Conservation (phyloP, 2,329 filamentous ascomycete genomes). For the Pseudogymnoascus sp. region DNA sequence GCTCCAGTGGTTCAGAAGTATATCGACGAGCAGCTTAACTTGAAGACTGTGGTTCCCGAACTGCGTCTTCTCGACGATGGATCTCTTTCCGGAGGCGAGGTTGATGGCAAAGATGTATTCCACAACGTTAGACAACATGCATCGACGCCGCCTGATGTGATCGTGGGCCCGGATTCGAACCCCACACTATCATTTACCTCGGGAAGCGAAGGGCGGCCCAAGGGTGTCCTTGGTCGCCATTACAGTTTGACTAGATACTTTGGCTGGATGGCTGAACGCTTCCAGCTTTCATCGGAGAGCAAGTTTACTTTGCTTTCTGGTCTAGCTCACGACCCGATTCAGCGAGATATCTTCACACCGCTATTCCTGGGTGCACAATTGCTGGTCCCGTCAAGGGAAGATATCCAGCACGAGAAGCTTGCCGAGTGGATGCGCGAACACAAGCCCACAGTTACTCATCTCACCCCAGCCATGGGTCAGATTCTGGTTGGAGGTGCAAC, state of each 20-base stretch:
- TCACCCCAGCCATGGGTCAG: constrained; percentile 95
- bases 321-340: constrained; percentile 69
- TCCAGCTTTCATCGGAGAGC: constrained; percentile 63
- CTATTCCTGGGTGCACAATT: constrained; percentile 77
- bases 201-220: constrained; percentile 71
- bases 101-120: constrained; percentile 62
- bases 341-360: constrained; percentile 79
- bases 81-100: constrained; percentile 58
- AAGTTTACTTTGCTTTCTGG: constrained; percentile 78
- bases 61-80: constrained; percentile 68
- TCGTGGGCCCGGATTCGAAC: constrained; percentile 79
- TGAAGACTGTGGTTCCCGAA: constrained; percentile 69
- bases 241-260: constrained; percentile 83
- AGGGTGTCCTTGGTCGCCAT: constrained; percentile 82
- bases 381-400: constrained; percentile 69
- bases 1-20: constrained; percentile 53
- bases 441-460: constrained; percentile 70
- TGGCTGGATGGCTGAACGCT: constrained; percentile 84
- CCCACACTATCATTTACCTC: constrained; percentile 69
- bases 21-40: constrained; percentile 62
- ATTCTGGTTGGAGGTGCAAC: constrained; percentile 81
- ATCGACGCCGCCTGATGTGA: constrained; percentile 55
- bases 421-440: constrained; percentile 81
- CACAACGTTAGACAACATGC: constrained; percentile 37
- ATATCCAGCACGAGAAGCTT: constrained; percentile 78